Evolutionary conservation across 2,329 filamentous ascomycete genomes (phyloP).

Genomic region (Pseudogymnoascus sp.): DNA sequence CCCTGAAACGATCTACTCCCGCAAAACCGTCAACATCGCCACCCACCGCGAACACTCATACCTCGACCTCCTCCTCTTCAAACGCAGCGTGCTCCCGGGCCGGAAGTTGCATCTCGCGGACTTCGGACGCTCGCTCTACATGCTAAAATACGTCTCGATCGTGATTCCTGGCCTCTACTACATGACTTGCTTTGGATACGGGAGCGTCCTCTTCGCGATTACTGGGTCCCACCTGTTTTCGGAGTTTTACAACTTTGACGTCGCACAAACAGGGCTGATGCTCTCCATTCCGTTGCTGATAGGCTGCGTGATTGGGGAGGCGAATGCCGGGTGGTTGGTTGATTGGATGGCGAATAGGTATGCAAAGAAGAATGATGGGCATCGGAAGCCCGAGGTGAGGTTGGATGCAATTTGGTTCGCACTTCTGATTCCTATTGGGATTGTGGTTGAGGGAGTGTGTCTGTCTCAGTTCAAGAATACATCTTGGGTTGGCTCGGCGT

Average conservation of each 20-base stretch:
- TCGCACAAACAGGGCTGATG: too few species aligned
- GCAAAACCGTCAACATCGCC: conserved; percentile 21
- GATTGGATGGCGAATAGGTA: conserved; percentile 27
- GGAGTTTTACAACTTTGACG: too few species aligned
- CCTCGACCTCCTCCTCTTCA: conserved; percentile 18
- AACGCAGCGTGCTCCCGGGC: conserved; percentile 17
- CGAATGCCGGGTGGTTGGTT: conserved; percentile 24
- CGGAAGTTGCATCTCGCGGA: conserved; percentile 21
- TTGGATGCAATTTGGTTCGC: conserved; percentile 29
- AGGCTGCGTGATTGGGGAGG: conserved; percentile 25
- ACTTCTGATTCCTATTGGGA: conserved; percentile 23
- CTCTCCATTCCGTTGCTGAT: too few species aligned
- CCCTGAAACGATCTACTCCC: conserved; percentile 27
- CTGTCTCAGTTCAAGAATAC: conserved; percentile 27
- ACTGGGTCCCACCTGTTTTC: too few species aligned
- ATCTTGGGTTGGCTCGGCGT: conserved; percentile 29
- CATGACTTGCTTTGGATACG: conserved; percentile 23
- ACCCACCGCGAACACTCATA: conserved; percentile 21
- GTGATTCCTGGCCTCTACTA: conserved; percentile 26
- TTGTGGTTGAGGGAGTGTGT: conserved; percentile 23
- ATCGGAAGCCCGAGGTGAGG: conserved; percentile 27
- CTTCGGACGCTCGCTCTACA: conserved; percentile 24
- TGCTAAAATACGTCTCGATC: conserved; percentile 26
- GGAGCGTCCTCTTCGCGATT: conserved; percentile 15
- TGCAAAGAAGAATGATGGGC: conserved; percentile 23